phyloP scores from a whole-genome alignment of 495 filamentous ascomycete genomes.

The Aspergillus baeticus region DNA sequence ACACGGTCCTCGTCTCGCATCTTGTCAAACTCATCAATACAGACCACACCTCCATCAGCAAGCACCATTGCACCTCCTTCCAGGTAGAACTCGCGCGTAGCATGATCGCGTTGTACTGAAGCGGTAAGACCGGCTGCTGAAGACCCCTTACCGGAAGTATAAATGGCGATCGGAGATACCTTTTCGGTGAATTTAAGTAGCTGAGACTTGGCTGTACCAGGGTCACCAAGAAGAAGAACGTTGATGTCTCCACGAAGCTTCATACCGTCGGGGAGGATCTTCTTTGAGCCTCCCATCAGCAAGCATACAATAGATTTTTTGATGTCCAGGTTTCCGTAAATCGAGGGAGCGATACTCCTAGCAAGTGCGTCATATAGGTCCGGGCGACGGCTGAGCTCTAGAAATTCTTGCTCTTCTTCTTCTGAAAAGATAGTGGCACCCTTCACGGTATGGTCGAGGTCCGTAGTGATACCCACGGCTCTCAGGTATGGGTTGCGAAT shows the following conservation, averaged over 20 bases:
- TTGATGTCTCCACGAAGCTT: conserved; percentile 98
- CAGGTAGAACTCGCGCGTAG: conserved; percentile 94
- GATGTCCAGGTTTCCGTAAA: conserved; percentile 94
- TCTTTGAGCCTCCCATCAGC: conserved; percentile 94
- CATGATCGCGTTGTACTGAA: conserved; percentile 90
- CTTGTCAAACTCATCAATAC: conserved; percentile 99
- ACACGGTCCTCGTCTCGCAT: conserved; percentile 99
- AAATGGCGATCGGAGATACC: conserved; percentile 94
- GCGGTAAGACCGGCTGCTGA: conserved; percentile 98
- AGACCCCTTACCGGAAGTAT: conserved; percentile 98
- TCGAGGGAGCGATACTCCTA: conserved; percentile 93
- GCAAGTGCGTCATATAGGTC: conserved; percentile 91
- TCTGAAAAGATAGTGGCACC: conserved; percentile 85
- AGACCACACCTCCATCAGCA: conserved; percentile 95
- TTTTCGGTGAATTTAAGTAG: conserved; percentile 97
- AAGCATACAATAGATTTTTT: conserved; percentile 99
- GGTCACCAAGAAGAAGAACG: conserved; percentile 94
- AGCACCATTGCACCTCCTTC: conserved; percentile 99
- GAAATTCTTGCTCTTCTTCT: conserved; percentile 95
- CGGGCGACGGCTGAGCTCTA: conserved; percentile 85
- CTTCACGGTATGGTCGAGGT: conserved; percentile 86
- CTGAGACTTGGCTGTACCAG: conserved; percentile 98
- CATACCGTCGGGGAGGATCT: conserved; percentile 98
- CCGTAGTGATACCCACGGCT: conserved; percentile 86
- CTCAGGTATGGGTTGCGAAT: conserved; percentile 97